Conservation (phyloP, 176 grass and related monocot species). For the Rhipidocladum racemiflorum region DNA sequence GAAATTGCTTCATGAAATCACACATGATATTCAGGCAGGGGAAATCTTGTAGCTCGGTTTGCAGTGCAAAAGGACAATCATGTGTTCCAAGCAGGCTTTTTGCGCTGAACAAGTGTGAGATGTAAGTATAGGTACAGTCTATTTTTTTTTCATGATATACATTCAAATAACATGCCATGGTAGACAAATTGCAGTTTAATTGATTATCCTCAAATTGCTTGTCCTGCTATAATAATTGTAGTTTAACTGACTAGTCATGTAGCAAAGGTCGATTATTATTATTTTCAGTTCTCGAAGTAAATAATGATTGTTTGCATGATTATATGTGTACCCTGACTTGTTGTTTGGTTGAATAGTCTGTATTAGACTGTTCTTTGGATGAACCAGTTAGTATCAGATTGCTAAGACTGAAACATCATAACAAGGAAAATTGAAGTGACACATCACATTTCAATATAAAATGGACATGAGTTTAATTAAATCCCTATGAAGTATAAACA, state of each 20-base stretch:
- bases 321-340: background rate
- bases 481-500: background rate
- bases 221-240: background rate
- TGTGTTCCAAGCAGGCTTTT: conserved; percentile 80
- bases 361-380: background rate
- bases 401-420: background rate
- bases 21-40: conserved; percentile 54
- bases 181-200: conserved; percentile 1
- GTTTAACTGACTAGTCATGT: background rate
- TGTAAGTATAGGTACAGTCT: conserved; percentile 61
- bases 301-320: background rate
- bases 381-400: background rate
- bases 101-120: conserved; percentile 69
- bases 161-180: background rate
- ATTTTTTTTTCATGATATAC: background rate
- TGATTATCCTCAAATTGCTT: conserved; percentile 7
- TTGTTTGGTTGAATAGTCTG: conserved; percentile 1
- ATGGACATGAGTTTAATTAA: background rate
- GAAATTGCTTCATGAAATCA: conserved; percentile 26
- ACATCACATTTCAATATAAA: background rate
- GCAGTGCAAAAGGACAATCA: conserved; percentile 69
- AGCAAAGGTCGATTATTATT: background rate
- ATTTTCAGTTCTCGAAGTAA: background rate
- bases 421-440: conserved; percentile 12
- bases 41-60: conserved; percentile 69